Conservation (phyloP, 2,329 filamentous ascomycete genomes). For the Exophiala phaeomuriformis region DNA sequence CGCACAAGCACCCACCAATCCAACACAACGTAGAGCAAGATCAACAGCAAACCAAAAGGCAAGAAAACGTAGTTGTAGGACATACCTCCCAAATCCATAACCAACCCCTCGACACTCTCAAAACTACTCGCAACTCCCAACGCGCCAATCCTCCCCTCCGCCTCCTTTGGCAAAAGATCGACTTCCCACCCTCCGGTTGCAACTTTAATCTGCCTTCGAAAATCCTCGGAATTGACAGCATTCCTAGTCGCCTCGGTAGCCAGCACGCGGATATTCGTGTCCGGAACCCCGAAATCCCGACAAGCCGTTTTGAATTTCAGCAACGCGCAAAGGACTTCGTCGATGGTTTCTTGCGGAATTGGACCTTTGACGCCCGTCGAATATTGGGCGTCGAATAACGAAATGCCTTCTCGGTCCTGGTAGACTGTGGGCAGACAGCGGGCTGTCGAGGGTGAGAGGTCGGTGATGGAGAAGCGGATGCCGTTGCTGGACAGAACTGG, state of each 20-base stretch:
- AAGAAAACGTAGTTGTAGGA: not conserved
- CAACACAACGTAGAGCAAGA: not conserved
- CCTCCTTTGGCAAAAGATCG: slow-evolving; percentile 64
- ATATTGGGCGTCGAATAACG: slow-evolving; percentile 71
- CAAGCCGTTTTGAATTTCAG: slow-evolving; percentile 66
- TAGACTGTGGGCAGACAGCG: slow-evolving; percentile 72
- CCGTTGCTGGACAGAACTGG: slow-evolving; percentile 57
- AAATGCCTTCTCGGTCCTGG: slow-evolving; percentile 70
- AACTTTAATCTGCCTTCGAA: slow-evolving; percentile 59
- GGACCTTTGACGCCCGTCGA: slow-evolving; percentile 39
- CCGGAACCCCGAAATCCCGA: slow-evolving; percentile 58
- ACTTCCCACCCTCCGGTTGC: slow-evolving; percentile 59
- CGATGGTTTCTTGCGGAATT: slow-evolving; percentile 54
- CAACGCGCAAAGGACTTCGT: slow-evolving; percentile 58
- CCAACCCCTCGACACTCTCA: slow-evolving; percentile 62
- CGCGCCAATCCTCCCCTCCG: slow-evolving; percentile 76
- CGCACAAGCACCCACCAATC: not conserved
- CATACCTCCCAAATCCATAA: slow-evolving; percentile 67
- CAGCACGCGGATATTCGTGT: slow-evolving; percentile 61
- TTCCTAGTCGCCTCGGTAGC: slow-evolving; percentile 85
- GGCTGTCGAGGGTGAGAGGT: slow-evolving; percentile 62
- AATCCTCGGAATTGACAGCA: slow-evolving; percentile 64
- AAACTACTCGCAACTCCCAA: slow-evolving; percentile 75
- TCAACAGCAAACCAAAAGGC: not conserved
- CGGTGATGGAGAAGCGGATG: slow-evolving; percentile 84